phyloP scores from a whole-genome alignment of 1,139 yeast genomes.

The Kodamaea sp. region DNA sequence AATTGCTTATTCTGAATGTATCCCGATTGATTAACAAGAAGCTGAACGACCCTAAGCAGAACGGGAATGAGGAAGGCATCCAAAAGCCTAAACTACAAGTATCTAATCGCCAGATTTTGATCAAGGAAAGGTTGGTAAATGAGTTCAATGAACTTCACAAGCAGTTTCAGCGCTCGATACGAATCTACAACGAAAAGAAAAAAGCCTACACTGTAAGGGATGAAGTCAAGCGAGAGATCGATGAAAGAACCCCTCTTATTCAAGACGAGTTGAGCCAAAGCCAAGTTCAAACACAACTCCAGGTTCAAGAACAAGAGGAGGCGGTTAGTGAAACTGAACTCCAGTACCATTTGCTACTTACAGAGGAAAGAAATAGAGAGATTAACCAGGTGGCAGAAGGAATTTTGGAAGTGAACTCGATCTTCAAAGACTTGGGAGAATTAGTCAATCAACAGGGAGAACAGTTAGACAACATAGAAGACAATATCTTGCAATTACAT shows the following conservation, averaged over 20 bases:
- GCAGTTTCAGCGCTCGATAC: slow-evolving; percentile 32
- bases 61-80: slow-evolving; percentile 3
- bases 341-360: slow-evolving; percentile 68
- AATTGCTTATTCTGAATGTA: slow-evolving; percentile 30
- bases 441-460: slow-evolving; percentile 83
- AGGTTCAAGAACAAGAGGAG: slow-evolving; percentile 41
- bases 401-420: slow-evolving; percentile 78
- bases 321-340: slow-evolving; percentile 58
- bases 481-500: slow-evolving; percentile 67
- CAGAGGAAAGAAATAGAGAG: slow-evolving; percentile 73
- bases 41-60: slow-evolving; percentile 14
- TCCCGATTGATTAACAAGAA: slow-evolving; percentile 36
- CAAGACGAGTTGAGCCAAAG: slow-evolving; percentile 18
- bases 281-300: slow-evolving; percentile 28
- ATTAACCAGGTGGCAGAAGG: slow-evolving; percentile 74
- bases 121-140: slow-evolving; percentile 39
- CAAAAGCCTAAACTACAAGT: slow-evolving; percentile 18
- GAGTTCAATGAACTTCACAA: slow-evolving; percentile 41
- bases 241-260: slow-evolving; percentile 32
- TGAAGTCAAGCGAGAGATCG: slow-evolving; percentile 8
- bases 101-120: slow-evolving; percentile 40
- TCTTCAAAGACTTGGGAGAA: slow-evolving; percentile 76
- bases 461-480: slow-evolving; percentile 80
- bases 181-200: slow-evolving; percentile 36
- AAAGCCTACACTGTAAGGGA: slow-evolving; percentile 24